Conservation (phyloP, 106 monocot species). For the Vanilla planifolia region DNA sequence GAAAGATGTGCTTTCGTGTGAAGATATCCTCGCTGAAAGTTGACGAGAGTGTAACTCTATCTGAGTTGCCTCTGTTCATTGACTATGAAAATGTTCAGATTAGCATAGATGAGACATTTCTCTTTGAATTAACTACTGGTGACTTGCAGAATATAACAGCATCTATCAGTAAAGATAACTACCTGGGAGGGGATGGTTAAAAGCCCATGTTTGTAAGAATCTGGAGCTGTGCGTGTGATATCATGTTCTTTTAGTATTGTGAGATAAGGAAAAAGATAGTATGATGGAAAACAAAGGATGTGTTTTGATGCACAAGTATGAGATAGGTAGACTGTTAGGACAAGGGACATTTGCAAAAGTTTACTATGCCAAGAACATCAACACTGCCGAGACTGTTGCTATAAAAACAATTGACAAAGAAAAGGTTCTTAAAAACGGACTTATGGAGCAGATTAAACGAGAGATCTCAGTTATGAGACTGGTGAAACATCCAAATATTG, state of each 20-base stretch:
- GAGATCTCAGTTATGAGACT: conserved; percentile 38
- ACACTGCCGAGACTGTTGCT: conserved; percentile 34
- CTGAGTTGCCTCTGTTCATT: not conserved
- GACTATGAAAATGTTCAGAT: conserved; percentile 10
- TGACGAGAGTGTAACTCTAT: conserved; percentile 8
- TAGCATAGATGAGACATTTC: not conserved
- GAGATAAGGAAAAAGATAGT: not conserved
- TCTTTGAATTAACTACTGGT: not conserved
- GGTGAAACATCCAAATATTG: conserved; percentile 29
- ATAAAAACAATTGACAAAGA: conserved; percentile 66
- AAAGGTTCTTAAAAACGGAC: conserved; percentile 34
- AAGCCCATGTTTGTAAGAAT: not conserved
- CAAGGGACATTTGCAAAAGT: conserved; percentile 73
- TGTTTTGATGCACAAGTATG: conserved; percentile 48
- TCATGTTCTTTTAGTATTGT: not conserved
- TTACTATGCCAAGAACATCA: conserved; percentile 46
- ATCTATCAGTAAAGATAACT: not conserved
- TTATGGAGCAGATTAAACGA: conserved; percentile 35
- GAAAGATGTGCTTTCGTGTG: conserved; percentile 38
- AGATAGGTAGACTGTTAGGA: conserved; percentile 50
- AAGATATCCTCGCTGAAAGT: conserved; percentile 1
- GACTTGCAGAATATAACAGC: conserved; percentile 3
- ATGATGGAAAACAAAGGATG: not conserved
- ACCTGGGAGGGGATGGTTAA: conserved; percentile 29
- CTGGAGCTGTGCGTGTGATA: not conserved